phyloP scores from a whole-genome alignment of 495 filamentous ascomycete genomes.

The Lasiosphaeria miniovina region DNA sequence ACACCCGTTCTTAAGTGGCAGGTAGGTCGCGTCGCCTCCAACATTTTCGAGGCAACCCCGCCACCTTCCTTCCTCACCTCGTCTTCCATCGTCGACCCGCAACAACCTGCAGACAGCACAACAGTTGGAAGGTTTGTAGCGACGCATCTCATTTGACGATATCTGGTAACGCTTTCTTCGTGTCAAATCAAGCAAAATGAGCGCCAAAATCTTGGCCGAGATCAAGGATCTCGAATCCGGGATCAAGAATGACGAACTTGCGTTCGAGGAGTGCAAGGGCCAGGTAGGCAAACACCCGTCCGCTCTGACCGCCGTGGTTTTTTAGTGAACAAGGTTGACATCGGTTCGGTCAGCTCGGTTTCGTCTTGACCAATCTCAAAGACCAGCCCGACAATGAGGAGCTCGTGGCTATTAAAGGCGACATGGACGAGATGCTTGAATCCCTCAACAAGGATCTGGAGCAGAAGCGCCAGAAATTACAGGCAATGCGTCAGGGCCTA shows the following conservation, averaged over 20 bases:
- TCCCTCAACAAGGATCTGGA: constrained; percentile 74
- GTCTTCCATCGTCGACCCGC: not conserved
- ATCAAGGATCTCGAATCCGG: not conserved
- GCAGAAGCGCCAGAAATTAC: constrained; percentile 27
- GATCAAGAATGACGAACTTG: constrained; percentile 49
- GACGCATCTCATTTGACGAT: not conserved
- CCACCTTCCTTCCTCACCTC: not conserved
- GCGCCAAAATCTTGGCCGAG: constrained; percentile 41
- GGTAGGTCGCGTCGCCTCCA: not conserved
- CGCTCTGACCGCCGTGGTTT: not conserved
- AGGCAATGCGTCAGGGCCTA: constrained; percentile 37
- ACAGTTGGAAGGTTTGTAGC: not conserved
- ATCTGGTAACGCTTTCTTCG: not conserved
- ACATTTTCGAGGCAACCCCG: not conserved
- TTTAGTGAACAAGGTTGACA: not conserved
- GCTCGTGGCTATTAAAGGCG: constrained; percentile 71
- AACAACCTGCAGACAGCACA: not conserved
- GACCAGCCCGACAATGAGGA: constrained; percentile 81
- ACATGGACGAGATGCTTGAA: constrained; percentile 81
- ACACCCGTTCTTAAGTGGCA: no score
- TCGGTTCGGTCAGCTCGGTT: constrained; percentile 64
- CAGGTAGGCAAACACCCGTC: constrained; percentile 54
- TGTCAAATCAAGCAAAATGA: constrained; percentile 13
- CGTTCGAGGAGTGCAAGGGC: constrained; percentile 76
- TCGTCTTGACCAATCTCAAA: constrained; percentile 69